Base-by-base conservation (phyloP, 2,329 filamentous ascomycete genomes). In the Pseudogymnoascus sp. region DNA sequence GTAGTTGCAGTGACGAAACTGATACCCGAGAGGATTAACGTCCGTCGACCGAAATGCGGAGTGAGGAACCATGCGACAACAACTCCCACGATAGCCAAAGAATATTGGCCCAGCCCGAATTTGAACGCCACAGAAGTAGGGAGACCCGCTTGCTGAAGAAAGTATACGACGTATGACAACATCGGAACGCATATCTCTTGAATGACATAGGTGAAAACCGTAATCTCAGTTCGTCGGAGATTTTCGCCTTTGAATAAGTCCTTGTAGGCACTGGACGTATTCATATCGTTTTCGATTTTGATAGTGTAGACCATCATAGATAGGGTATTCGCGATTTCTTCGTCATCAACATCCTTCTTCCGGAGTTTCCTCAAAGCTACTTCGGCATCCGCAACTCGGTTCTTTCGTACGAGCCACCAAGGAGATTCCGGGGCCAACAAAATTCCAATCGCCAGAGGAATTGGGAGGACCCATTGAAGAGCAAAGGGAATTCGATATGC, bases 91-190 rank as follows among this genome's bases (percentile, higher is more conserved):
- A 80, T 79, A 10, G 78, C 80, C 45, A 82, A 75, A 6, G 67
- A 68, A 33, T 72, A 72, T 33, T 69, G 67, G 0, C 77, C 81
- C 66, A 83, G 78, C 9, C 79, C 78, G 68, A 84, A 80, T 58
- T 78, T 73, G 63, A 83, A 84, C 0, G 81, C 76, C 15, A 78
- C 73, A 18, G 74, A 71, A 0, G 77, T 74, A 1, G 72, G 68
- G 39, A 84, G 69, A 1, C 82, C 82, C 1, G 81, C 81, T 65
- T 82, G 78, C 64, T 80, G 73, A 69, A 84, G 84, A 68, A 78
- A 79, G 68, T 83, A 84, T 1, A 86, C 74, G 15, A 85, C 83
- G 68, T 87, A 84, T 1, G 83, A 83, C 10, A 80, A 78, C 73
- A 84, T 86, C 5, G 84, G 82, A 67, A 84, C 83, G 60, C 75